These are phyloP conservation scores for Fusarium vanettenii DNA, from an alignment of 2,329 filamentous ascomycete genomes.

Conservation along the genomic window DNA sequence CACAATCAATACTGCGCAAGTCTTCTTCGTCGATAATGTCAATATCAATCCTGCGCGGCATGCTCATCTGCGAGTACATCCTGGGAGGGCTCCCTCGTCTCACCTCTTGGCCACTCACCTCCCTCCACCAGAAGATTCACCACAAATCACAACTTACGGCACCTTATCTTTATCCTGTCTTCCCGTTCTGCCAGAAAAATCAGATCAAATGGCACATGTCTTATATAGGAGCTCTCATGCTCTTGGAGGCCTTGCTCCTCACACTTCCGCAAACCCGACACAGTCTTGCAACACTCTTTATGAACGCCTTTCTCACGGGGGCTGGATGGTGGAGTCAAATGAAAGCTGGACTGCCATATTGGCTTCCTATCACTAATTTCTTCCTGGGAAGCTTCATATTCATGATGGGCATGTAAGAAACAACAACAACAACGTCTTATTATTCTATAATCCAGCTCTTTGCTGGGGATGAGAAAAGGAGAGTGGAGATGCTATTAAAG, in stretches of 20 bases:
- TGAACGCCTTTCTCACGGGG: not conserved
- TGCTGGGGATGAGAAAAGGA: not conserved
- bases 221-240: not conserved
- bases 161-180: not conserved
- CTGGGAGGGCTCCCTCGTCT: not conserved
- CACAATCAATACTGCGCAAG: rapidly evolving
- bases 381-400: not conserved
- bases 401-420: not conserved
- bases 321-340: slow-evolving; percentile 1
- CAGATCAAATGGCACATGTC: not conserved
- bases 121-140: not conserved
- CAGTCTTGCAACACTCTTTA: not conserved
- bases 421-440: not conserved
- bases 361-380: not conserved
- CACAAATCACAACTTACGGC: not conserved
- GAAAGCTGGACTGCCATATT: not conserved
- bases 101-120: not conserved
- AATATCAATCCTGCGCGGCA: not conserved
- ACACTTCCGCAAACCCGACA: not conserved
- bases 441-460: not conserved
- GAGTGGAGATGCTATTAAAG: not conserved
- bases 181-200: not conserved
- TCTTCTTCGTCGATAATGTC: not conserved
- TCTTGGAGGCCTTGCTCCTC: not conserved
- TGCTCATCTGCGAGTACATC: not conserved